Evolutionary conservation across 352 stramenopile genomes (phyloP).

Genomic region (Phytophthora palmivora): DNA sequence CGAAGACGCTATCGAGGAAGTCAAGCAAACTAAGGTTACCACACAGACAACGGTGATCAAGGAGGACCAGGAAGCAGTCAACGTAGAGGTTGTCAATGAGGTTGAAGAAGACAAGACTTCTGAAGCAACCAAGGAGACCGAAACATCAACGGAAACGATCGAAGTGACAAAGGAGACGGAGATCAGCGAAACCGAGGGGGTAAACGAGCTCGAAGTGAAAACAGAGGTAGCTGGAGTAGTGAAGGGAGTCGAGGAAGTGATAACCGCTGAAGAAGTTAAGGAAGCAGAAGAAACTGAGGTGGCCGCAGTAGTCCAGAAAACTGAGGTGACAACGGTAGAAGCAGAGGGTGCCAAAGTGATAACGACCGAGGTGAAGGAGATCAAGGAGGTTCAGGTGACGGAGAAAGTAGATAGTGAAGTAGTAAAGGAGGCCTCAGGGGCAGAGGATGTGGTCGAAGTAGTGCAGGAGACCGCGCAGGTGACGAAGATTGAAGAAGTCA

Average conservation of each 20-base stretch:
- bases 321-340: not conserved
- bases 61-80: no score
- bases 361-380: constrained; percentile 6
- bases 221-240: constrained; percentile 6
- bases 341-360: constrained; percentile 3
- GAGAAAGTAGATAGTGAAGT: constrained; percentile 9
- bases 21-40: not conserved
- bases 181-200: not conserved
- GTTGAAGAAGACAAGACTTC: no score
- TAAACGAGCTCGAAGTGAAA: not conserved
- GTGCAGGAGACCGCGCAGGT: constrained; percentile 16
- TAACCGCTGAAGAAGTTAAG: constrained; percentile 9
- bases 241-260: constrained; percentile 3
- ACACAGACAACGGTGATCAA: no score
- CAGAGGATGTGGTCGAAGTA: constrained; percentile 9
- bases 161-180: not conserved
- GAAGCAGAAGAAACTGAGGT: not conserved
- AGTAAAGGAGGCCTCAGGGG: not conserved
- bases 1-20: no score
- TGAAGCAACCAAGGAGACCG: not conserved
- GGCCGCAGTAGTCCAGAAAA: not conserved
- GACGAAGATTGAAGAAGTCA: constrained; percentile 1
- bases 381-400: constrained; percentile 3
- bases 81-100: no score
- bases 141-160: not conserved